Conservation (phyloP, 192 early-diverging fungal species). For the Phlyctochytrium arcticum region DNA sequence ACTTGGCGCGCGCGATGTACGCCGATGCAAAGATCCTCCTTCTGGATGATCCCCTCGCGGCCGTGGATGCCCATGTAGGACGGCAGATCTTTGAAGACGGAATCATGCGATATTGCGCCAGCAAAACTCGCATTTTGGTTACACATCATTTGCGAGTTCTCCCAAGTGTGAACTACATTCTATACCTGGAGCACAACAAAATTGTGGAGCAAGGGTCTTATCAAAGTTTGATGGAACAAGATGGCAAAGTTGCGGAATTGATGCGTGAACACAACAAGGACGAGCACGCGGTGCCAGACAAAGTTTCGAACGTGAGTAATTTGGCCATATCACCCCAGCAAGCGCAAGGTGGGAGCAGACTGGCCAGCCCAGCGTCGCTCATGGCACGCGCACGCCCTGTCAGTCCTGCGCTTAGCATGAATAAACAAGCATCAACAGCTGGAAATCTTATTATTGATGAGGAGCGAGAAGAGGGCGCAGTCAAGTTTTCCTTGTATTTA, state of each 20-base stretch:
- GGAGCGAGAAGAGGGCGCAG: conserved; percentile 38
- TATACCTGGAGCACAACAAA: conserved; percentile 61
- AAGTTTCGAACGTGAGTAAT: neutral
- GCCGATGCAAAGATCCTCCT: conserved; percentile 33
- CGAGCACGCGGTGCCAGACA: too few relatives aligned
- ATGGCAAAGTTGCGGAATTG: neutral
- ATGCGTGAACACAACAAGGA: neutral
- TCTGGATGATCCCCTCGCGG: conserved; percentile 38
- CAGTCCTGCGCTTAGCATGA: neutral
- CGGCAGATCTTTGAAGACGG: conserved; percentile 28
- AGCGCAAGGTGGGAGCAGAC: too few relatives aligned
- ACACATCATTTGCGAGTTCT: conserved; percentile 76
- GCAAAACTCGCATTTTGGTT: conserved; percentile 70
- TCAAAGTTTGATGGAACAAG: conserved; percentile 36
- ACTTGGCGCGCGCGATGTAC: conserved; percentile 77
- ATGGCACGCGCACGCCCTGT: neutral
- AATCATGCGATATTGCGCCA: conserved; percentile 49
- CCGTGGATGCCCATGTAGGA: conserved; percentile 43
- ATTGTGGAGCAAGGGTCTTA: conserved; percentile 59
- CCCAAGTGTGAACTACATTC: conserved; percentile 63
- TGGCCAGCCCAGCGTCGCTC: too few relatives aligned
- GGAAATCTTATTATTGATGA: conserved; percentile 38
- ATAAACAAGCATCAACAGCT: neutral
- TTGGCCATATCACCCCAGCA: neutral
- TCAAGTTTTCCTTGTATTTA: conserved; percentile 31